Conservation (phyloP, 768 basidiomycete genomes). For the Russula dissimulans region DNA sequence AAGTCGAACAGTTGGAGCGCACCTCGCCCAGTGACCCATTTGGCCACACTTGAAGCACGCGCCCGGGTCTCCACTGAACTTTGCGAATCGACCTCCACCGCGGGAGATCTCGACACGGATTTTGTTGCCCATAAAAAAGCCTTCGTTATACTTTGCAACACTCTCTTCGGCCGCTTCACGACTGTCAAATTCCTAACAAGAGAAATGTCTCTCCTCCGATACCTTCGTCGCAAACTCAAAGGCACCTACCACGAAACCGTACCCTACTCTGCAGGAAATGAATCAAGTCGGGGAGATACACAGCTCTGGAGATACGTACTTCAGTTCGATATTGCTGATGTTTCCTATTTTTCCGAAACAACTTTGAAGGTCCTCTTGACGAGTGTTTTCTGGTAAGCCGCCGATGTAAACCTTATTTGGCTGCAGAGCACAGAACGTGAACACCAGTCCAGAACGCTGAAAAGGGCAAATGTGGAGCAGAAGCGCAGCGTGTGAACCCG, state of each 20-base stretch:
- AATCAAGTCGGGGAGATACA: constrained; percentile 11
- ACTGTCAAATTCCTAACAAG: constrained; percentile 67
- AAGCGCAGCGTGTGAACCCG: constrained; percentile 36
- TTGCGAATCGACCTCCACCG: constrained; percentile 72
- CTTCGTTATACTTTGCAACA: constrained; percentile 82
- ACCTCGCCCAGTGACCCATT: constrained; percentile 87
- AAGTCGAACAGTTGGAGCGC: constrained; percentile 21
- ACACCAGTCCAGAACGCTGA: constrained; percentile 45
- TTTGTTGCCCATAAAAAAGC: constrained; percentile 87
- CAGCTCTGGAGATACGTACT: constrained; percentile 40
- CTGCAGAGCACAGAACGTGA: constrained; percentile 62
- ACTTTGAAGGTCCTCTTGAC: constrained; percentile 73
- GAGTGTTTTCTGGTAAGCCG: constrained; percentile 79
- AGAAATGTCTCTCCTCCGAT: background rate
- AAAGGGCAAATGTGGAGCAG: constrained; percentile 31
- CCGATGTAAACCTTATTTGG: constrained; percentile 92
- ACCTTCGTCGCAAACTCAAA: background rate
- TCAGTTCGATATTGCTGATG: constrained; percentile 71
- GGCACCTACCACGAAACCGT: constrained; percentile 83
- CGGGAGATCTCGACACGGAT: constrained; percentile 82
- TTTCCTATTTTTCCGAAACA: constrained; percentile 82
- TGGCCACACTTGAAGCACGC: constrained; percentile 85
- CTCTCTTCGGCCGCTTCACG: constrained; percentile 79
- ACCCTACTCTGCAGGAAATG: constrained; percentile 52
- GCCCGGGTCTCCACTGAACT: constrained; percentile 76